Evolutionary conservation across 495 filamentous ascomycete genomes (phyloP).

Genomic region (Penicillium pancosmium): DNA sequence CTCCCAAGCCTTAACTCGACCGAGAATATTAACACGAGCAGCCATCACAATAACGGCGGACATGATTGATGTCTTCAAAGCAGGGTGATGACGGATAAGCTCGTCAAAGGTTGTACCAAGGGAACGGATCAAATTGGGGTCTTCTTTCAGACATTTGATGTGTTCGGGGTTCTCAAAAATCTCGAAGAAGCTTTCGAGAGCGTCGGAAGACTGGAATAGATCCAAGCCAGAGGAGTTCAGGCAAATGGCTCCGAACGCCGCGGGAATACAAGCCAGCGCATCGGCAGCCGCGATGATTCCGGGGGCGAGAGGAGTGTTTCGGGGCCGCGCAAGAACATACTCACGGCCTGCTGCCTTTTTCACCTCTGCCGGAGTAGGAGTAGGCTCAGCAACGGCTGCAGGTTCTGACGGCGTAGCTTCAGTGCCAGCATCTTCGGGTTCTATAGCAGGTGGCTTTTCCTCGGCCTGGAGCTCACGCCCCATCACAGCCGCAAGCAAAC

Average conservation of each 20-base stretch:
- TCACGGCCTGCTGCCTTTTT: conserved; percentile 31
- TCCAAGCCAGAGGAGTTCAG: conserved; percentile 86
- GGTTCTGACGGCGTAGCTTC: conserved; percentile 28
- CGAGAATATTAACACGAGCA: conserved; percentile 70
- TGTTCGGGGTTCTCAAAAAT: conserved; percentile 92
- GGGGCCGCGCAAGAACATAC: conserved; percentile 38
- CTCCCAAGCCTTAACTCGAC: conserved; percentile 64
- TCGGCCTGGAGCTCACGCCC: conserved; percentile 41
- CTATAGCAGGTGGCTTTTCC: conserved; percentile 35
- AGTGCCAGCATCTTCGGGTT: conserved; percentile 24
- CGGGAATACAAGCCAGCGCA: conserved; percentile 81
- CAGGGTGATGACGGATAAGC: conserved; percentile 88
- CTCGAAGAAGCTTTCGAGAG: conserved; percentile 84
- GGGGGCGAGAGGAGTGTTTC: conserved; percentile 55
- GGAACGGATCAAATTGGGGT: conserved; percentile 55
- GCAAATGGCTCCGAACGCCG: conserved; percentile 91
- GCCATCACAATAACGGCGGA: conserved; percentile 82
- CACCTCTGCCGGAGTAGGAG: conserved; percentile 18
- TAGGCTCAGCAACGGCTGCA: conserved; percentile 19
- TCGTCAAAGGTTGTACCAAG: conserved; percentile 91
- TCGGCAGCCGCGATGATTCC: conserved; percentile 85
- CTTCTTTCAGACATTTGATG: conserved; percentile 75
- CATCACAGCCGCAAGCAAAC: conserved; percentile 80
- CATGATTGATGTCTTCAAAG: conserved; percentile 76
- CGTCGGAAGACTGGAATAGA: conserved; percentile 81